phyloP scores from a whole-genome alignment of 2,329 filamentous ascomycete species.

The Pseudogymnoascus sp. region DNA sequence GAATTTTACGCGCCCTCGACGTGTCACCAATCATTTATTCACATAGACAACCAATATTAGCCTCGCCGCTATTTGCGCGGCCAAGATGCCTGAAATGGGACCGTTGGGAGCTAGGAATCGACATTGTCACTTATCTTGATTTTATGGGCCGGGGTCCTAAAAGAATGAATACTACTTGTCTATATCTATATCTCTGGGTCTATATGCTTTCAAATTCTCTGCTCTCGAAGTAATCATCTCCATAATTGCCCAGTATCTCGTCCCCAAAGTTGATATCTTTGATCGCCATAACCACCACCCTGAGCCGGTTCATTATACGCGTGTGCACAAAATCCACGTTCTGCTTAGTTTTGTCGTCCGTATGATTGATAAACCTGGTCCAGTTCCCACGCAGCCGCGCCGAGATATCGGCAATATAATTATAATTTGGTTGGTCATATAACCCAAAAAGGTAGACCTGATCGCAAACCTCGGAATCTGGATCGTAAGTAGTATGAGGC shows the following conservation, averaged over 20 bases:
- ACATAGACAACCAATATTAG: background rate
- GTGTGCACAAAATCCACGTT: background rate
- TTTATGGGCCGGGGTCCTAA: background rate
- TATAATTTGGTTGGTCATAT: background rate
- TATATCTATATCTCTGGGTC: background rate
- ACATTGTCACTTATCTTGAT: background rate
- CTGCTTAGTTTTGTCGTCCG: background rate
- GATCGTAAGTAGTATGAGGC: background rate
- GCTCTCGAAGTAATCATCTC: background rate
- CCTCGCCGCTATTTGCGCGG: background rate
- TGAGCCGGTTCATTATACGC: background rate
- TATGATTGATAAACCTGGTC: slow-evolving; percentile 7
- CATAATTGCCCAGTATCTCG: background rate
- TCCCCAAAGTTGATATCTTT: background rate
- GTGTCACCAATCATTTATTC: slow-evolving; percentile 1
- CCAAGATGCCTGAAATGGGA: background rate
- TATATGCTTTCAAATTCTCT: background rate
- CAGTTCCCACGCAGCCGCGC: background rate
- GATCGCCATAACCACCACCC: background rate
- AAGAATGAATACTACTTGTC: background rate
- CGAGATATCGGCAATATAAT: background rate
- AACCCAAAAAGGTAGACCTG: background rate
- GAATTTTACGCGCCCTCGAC: background rate
- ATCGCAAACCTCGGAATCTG: background rate
- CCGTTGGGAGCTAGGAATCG: background rate